phyloP scores from a whole-genome alignment of 345 rosid genomes.

The Kernera saxatilis region DNA sequence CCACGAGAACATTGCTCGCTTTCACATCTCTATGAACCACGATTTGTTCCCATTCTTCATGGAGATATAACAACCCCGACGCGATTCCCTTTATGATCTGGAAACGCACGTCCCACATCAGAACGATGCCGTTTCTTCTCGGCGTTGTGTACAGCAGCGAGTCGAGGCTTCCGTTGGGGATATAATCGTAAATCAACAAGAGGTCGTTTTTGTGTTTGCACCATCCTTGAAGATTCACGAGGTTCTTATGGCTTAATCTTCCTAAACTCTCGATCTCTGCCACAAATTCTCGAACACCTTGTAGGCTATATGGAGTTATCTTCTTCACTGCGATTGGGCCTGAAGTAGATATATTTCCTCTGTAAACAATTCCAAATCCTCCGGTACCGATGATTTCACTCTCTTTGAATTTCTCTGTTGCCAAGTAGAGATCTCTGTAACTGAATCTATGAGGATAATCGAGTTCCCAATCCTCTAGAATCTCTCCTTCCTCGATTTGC shows the following conservation, averaged over 20 bases:
- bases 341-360: conserved; percentile 8
- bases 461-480: conserved; percentile 28
- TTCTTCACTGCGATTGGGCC: conserved; percentile 27
- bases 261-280: conserved; percentile 63
- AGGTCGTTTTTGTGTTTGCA: conserved; percentile 46
- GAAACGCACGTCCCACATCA: conserved; percentile 25
- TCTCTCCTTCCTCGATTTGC: neutral
- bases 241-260: conserved; percentile 46
- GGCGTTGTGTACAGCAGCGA: conserved; percentile 1
- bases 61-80: conserved; percentile 23
- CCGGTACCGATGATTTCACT: conserved; percentile 25
- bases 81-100: conserved; percentile 24
- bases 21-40: conserved; percentile 34
- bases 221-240: conserved; percentile 69
- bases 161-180: conserved; percentile 27
- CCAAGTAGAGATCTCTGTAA: conserved; percentile 27
- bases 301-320: conserved; percentile 31
- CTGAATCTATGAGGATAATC: conserved; percentile 28
- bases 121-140: neutral
- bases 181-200: conserved; percentile 45
- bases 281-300: conserved; percentile 52
- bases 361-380: conserved; percentile 27
- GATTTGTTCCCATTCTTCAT: conserved; percentile 32
- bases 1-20: conserved; percentile 28
- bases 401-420: conserved; percentile 19